Base-by-base conservation (phyloP, 2,329 filamentous ascomycete genomes). In the Neurospora sp. region DNA sequence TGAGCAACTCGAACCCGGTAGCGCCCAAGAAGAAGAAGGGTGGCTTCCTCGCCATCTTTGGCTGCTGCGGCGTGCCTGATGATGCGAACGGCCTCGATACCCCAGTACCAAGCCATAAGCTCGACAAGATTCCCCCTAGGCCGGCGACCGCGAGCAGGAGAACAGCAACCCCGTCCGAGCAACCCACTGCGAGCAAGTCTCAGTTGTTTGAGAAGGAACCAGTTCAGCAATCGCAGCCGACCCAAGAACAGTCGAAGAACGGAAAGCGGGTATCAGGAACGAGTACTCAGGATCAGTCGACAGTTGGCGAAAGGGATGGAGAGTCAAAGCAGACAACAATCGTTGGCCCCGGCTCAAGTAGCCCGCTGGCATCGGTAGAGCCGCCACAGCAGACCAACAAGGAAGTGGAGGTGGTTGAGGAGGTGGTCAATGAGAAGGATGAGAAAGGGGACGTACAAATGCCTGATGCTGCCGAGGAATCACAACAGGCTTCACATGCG, bases 361-460 rank as follows among this genome's bases (percentile, higher is more conserved):
- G 78, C 10, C 82, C 81, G 4, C 79, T 79, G 68, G 81, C 83
- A 69, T 81, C 81, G 7, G 79, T 83, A 17, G 81, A 83, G 33
- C 77, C 82, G 10, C 81, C 82, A 3, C 73, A 74, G 7, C 73
- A 73, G n/a, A 66, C 72, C 4, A 69, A 69, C 43, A 67, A 73
- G 39, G 74, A 75, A 19, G 36, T 72, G 10, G 70, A 74, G 28
- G 70, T 68, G 36, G 81, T 73, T 6, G 73, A 76, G 8, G 74
- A 76, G 38, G 66, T 68, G 28, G 67, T 72, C 13, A 66, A 73
- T n/a, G 78, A 76, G 67, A 83, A 81, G 73, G 79, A 83, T 72
- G 79, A 86, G 4, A 87, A 89, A 74, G 85, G 87, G 36, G 90
- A 93, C 78, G 83, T 90, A 69, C 84, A 89, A 69, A 92, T 93